These are phyloP conservation scores for Sisymbrium irio DNA, from an alignment of 345 rosid genomes.

Conservation along the genomic window DNA sequence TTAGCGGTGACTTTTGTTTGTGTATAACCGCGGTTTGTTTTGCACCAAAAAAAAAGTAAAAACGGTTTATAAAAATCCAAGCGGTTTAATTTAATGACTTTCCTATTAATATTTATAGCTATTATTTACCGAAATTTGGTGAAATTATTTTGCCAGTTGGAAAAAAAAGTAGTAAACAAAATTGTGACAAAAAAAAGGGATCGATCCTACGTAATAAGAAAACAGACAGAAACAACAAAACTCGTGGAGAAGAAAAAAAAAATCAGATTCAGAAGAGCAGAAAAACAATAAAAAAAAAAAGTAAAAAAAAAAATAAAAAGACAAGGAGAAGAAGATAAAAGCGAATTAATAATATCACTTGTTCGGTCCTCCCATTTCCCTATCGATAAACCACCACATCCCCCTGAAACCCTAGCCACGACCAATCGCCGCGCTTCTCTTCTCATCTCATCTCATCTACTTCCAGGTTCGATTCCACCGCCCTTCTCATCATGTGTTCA, in stretches of 20 bases:
- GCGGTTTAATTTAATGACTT: neutral
- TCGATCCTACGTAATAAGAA: neutral
- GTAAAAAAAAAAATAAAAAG: neutral
- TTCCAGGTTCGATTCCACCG: constrained; percentile 23
- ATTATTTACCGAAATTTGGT: neutral
- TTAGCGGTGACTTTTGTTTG: neutral
- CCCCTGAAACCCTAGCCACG: constrained; percentile 25
- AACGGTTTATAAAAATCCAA: neutral
- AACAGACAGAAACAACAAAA: constrained; percentile 14
- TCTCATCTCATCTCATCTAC: neutral
- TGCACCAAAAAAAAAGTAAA: neutral
- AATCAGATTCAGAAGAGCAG: constrained; percentile 15
- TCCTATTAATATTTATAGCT: neutral
- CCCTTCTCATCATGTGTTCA: neutral
- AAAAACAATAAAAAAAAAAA: neutral
- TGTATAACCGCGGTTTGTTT: neutral
- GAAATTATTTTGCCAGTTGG: neutral
- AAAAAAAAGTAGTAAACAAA: neutral
- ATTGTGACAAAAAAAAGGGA: neutral
- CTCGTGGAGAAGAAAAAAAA: neutral
- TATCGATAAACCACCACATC: constrained; percentile 24
- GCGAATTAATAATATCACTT: neutral
- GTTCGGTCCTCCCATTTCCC: neutral
- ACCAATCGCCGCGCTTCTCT: constrained; percentile 21
- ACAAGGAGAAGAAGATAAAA: neutral